phyloP scores from a whole-genome alignment of 2,329 filamentous ascomycete species.

The Colletotrichum musae region DNA sequence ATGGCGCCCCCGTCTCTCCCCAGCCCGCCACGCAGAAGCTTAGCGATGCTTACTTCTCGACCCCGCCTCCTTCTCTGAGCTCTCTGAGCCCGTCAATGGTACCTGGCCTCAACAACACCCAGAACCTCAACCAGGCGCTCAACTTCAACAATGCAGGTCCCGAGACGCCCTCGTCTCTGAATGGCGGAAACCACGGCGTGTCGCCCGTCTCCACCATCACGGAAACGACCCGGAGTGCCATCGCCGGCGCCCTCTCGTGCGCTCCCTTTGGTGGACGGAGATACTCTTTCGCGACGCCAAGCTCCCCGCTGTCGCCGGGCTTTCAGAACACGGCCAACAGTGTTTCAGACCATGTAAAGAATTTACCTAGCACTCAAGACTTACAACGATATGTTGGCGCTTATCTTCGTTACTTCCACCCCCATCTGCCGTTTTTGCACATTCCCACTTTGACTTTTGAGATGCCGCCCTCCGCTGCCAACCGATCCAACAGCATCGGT shows the following conservation, averaged over 20 bases:
- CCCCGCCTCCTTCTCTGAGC: slow-evolving; percentile 81
- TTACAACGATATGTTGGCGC: slow-evolving; percentile 91
- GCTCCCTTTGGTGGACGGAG: slow-evolving; percentile 71
- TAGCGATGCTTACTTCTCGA: slow-evolving; percentile 83
- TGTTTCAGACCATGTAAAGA: slow-evolving; percentile 66
- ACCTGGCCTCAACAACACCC: slow-evolving; percentile 70
- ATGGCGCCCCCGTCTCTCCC: slow-evolving; percentile 81
- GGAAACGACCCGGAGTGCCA: slow-evolving; percentile 74
- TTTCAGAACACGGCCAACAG: slow-evolving; percentile 63
- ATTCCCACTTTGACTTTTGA: slow-evolving; percentile 94
- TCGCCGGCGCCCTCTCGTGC: slow-evolving; percentile 71
- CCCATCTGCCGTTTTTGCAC: slow-evolving; percentile 94
- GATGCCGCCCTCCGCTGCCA: slow-evolving; percentile 74
- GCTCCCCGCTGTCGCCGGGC: slow-evolving; percentile 69
- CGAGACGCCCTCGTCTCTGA: slow-evolving; percentile 81
- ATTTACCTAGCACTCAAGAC: slow-evolving; percentile 84
- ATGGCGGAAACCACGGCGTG: slow-evolving; percentile 72
- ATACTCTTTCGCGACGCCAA: slow-evolving; percentile 73
- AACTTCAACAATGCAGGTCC: slow-evolving; percentile 75
- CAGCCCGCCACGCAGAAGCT: slow-evolving; percentile 80
- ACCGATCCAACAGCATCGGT: slow-evolving; percentile 73
- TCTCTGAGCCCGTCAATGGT: slow-evolving; percentile 81
- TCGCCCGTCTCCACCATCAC: slow-evolving; percentile 76
- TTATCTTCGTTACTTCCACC: slow-evolving; percentile 93
- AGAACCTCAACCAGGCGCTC: slow-evolving; percentile 74